phyloP scores from a whole-genome alignment of 2,329 filamentous ascomycete species.

The Diaporthe ilicicola region DNA sequence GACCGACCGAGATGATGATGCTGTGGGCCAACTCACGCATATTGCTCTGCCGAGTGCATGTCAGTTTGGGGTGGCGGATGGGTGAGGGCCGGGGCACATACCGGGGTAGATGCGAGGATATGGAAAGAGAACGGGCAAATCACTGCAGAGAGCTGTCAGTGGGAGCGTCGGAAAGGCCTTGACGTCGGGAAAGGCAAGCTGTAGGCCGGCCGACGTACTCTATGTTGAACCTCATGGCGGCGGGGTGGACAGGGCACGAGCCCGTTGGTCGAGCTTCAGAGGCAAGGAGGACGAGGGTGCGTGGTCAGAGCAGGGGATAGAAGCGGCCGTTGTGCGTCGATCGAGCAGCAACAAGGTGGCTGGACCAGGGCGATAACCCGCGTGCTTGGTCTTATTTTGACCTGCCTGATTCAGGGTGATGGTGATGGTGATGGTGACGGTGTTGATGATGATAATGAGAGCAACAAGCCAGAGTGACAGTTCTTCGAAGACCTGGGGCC shows the following conservation, averaged over 20 bases:
- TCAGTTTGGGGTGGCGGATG: background rate
- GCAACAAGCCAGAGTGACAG: background rate
- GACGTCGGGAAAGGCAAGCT: constrained; percentile 18
- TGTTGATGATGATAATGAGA: background rate
- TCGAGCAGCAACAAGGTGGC: background rate
- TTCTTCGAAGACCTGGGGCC: background rate
- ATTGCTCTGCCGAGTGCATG: constrained; percentile 54
- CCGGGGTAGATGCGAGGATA: constrained; percentile 59
- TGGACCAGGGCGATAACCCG: background rate
- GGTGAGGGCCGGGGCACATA: constrained; percentile 31
- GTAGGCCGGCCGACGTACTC: constrained; percentile 47
- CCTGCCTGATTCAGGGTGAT: background rate
- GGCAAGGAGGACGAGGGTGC: background rate
- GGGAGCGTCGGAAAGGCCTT: background rate
- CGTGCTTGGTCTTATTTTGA: background rate
- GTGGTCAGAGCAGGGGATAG: background rate
- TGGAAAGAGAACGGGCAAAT: constrained; percentile 65
- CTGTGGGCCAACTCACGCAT: constrained; percentile 52
- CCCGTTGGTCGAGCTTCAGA: background rate
- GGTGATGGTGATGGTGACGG: too few species aligned
- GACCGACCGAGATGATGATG: background rate
- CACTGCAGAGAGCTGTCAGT: constrained; percentile 46
- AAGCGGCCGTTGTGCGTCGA: background rate
- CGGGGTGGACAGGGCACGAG: background rate
- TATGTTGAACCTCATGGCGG: constrained; percentile 61